Conservation (phyloP, 2,329 filamentous ascomycete genomes). For the Scopulariopsis brevicaulis region DNA sequence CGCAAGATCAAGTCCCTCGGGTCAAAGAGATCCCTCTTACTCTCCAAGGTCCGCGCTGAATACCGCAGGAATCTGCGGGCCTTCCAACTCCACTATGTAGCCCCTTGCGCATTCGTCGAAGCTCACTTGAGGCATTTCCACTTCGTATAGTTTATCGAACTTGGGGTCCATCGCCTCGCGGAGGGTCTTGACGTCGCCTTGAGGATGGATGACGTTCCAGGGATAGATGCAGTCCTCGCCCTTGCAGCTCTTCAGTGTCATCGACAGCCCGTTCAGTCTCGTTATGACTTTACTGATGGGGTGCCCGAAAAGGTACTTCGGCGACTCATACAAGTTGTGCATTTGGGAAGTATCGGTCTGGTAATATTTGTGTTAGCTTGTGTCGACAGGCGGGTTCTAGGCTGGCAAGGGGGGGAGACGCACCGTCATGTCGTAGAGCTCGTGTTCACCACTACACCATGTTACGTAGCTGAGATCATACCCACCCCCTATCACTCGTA, state of each 20-base stretch:
- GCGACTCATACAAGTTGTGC: slow-evolving; percentile 24
- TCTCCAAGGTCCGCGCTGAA: background rate
- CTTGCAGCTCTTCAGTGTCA: slow-evolving; percentile 51
- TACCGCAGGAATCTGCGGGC: background rate
- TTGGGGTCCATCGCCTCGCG: slow-evolving; percentile 32
- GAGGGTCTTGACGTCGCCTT: slow-evolving; percentile 36
- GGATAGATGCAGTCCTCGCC: slow-evolving; percentile 39
- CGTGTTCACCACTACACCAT: slow-evolving; percentile 58
- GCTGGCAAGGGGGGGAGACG: background rate
- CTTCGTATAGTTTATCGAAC: slow-evolving; percentile 42
- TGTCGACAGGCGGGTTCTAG: background rate
- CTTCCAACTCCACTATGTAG: background rate
- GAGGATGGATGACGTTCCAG: slow-evolving; percentile 45
- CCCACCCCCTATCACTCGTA: slow-evolving; percentile 37
- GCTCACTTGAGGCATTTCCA: slow-evolving; percentile 9
- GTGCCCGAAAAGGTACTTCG: slow-evolving; percentile 16
- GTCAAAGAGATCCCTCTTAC: too few relatives aligned
- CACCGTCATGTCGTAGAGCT: slow-evolving; percentile 52
- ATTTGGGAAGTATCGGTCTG: slow-evolving; percentile 41
- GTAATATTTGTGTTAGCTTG: background rate
- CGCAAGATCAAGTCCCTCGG: too few relatives aligned
- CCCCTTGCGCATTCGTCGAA: background rate
- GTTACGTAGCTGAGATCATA: slow-evolving; percentile 57
- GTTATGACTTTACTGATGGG: slow-evolving; percentile 26
- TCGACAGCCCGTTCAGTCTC: slow-evolving; percentile 44